Conservation (phyloP, 2,329 filamentous ascomycete species). For the Fonsecaea erecta region DNA sequence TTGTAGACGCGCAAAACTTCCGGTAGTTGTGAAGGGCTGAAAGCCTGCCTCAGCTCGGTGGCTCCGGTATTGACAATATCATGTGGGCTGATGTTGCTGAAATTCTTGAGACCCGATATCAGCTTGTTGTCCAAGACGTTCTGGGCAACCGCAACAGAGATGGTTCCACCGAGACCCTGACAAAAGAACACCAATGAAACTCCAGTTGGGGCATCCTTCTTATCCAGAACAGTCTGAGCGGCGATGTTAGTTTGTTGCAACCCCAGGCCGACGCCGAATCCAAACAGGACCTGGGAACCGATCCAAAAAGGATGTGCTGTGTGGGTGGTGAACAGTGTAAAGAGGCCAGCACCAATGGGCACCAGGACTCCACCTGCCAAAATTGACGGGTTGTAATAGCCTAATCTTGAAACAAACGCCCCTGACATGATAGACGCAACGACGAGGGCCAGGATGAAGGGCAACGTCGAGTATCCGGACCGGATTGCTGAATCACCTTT, state of each 20-base stretch:
- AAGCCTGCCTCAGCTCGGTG: conserved; percentile 36
- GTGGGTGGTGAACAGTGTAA: conserved; percentile 40
- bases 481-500: conserved; percentile 41
- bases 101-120: conserved; percentile 22
- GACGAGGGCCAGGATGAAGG: conserved; percentile 31
- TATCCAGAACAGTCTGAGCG: conserved; percentile 38
- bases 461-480: conserved; percentile 34
- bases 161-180: conserved; percentile 44
- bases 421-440: conserved; percentile 29
- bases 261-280: conserved; percentile 37
- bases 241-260: conserved; percentile 40
- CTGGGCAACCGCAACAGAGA: conserved; percentile 41
- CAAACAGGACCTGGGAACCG: conserved; percentile 43
- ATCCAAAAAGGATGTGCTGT: conserved; percentile 35
- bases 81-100: conserved; percentile 34
- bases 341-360: conserved; percentile 40
- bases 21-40: conserved; percentile 37
- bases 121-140: conserved; percentile 40
- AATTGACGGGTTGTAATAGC: conserved; percentile 38
- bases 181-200: conserved; percentile 42
- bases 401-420: conserved; percentile 25
- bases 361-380: conserved; percentile 34
- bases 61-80: conserved; percentile 39
- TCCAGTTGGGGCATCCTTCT: conserved; percentile 38
- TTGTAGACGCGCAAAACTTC: conserved; percentile 40